Base-by-base conservation (phyloP, 768 basidiomycete species). In the Russula lepida region DNA sequence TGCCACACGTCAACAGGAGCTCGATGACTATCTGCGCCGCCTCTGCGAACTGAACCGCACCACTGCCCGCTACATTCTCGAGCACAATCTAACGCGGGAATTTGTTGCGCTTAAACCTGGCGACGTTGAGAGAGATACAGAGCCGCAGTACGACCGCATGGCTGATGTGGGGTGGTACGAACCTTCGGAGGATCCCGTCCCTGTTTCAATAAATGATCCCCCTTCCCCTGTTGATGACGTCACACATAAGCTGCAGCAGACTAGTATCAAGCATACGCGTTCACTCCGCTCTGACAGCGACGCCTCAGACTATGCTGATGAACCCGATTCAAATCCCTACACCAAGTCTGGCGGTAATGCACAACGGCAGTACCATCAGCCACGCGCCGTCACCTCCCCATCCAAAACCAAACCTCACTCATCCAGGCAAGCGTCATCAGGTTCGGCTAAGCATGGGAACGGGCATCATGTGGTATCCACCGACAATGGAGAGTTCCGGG, bases 41-140 rank as follows among this genome's bases (percentile, higher is more conserved):
- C 79, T 99, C 15, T 89, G 92, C 71, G 80, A 79, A 32, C 78
- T 99, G 37, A 84, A 81, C 68, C 72, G 75, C 58, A 75, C 76
- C 17, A 85, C 85, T 3, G 86, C 84, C 15, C 84, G 84, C 47
- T 88, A 94, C 70, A 83, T 99, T 58, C 75, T 97, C 27, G 86
- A 92, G 63, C 84, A 92, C 70, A 75, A 77, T 13, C 83, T 94
- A 43, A 81, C 97, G 43, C 83, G 93, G 56, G 79, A 81, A 56
- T 99, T 98, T 73, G 79, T 98, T 57, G 78, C 89, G 6, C 78
- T 88, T 19, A 89, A 89, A 68, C 85, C 91, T 1, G 97, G 97
- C 6, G 94, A 98, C 68, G 82, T 87, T 13, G 86, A 85, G 64
- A 84, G 83, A 56, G 81, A 84, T 48, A 77, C 82, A 37, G 82